Evolutionary conservation across 495 filamentous ascomycete genomes (phyloP), one percentile per base, ranked within the genome.

Genomic region (Daldinia loculata): DNA sequence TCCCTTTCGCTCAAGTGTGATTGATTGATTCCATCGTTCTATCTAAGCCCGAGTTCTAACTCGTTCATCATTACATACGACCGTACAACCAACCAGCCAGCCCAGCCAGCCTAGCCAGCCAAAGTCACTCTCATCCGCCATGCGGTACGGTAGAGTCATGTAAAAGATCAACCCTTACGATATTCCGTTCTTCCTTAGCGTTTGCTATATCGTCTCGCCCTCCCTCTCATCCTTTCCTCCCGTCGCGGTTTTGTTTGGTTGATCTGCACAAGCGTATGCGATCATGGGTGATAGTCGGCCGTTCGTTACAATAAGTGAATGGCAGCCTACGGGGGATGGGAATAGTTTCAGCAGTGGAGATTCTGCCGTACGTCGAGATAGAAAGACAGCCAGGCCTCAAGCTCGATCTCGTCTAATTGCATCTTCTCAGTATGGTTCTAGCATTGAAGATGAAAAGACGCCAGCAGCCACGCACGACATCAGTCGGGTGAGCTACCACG

Each of bases 401-500:
- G 66, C 67, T 66, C 69, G 69, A 67, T 70, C 68, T 61, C 61
- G 22, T 67, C 65, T 69, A 70, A 67, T 64, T 56, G 56, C 56
- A 43, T 60, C 53, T 56, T 72, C 61, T 57, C 67, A 84, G 82
- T 84, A 84, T 72, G 82, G 82, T 67, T 83, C 82, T 12, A 77
- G 76, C 65, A 66, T 72, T 74, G 75, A 69, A 52, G 76, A 76
- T 61, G 78, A 81, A 27, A 76, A 74, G 48, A 78, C 75, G n/a
- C 75, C 76, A 7, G 69, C 81, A 34, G 81, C 81, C 38, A 86
- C 84, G 29, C 84, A 86, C 73, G 83, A 86, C 63, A 83, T 82
- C 50, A 83, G 82, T 58, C 80, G 84, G n/a, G 81, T 84, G 26
- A 84, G 74, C 74, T 86, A 82, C 60, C 84, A 85, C 78, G 80